Conservation (phyloP, 768 basidiomycete genomes). For the Calvatia gigantea region DNA sequence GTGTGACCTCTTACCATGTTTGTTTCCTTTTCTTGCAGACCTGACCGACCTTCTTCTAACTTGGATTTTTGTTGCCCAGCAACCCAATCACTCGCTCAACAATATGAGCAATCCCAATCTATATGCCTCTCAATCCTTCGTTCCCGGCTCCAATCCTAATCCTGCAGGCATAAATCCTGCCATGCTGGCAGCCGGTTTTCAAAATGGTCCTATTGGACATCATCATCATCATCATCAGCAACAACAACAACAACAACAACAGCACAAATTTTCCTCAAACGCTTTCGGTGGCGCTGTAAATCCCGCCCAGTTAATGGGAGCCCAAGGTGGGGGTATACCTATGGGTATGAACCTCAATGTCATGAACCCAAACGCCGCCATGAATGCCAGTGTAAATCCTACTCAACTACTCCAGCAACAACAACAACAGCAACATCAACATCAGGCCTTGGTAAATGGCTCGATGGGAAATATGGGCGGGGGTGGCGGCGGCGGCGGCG, state of each 20-base stretch:
- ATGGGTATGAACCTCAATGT: constrained; percentile 10
- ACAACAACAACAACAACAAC: constrained; percentile 6
- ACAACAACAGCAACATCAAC: constrained; percentile 8
- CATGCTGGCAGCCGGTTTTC: constrained; percentile 11
- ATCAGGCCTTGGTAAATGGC: constrained; percentile 10
- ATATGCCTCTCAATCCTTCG: constrained; percentile 9
- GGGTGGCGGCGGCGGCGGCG: too few species aligned
- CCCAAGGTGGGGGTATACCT: not conserved
- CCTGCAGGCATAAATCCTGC: constrained; percentile 11
- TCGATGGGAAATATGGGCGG: constrained; percentile 5
- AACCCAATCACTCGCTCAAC: not conserved
- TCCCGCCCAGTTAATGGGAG: constrained; percentile 12
- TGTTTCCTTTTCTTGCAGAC: not conserved
- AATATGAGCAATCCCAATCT: constrained; percentile 11
- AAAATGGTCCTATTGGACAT: constrained; percentile 4
- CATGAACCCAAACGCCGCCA: constrained; percentile 8
- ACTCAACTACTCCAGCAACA: constrained; percentile 10
- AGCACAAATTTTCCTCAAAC: constrained; percentile 6
- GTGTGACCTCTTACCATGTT: not conserved
- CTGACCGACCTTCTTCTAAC: not conserved
- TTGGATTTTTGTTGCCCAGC: not conserved
- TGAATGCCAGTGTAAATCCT: constrained; percentile 5
- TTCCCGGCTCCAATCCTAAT: constrained; percentile 5
- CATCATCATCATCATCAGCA: constrained; percentile 8
- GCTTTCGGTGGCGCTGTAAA: constrained; percentile 9